Percentiles rank a stretch among this genome's conserved stretches.
phyloP scores from a whole-genome alignment of 352 stramenopile species.

The Globisporangium recalcitrans region DNA sequence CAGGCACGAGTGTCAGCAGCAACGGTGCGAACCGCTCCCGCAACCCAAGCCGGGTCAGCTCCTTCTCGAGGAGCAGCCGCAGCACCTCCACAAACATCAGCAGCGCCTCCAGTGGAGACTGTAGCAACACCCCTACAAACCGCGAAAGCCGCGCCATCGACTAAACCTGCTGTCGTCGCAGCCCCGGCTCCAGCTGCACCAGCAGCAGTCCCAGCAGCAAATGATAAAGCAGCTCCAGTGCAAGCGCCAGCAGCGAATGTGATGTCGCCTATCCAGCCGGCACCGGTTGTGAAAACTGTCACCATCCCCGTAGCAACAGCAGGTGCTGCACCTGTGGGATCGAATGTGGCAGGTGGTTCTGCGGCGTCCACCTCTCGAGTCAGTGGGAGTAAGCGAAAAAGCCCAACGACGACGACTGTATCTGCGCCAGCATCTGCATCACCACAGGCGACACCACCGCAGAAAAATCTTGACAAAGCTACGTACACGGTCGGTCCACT shows the following conservation, averaged over 20 bases:
- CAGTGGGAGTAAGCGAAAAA: not conserved
- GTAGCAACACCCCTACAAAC: not conserved
- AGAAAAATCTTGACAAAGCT: not conserved
- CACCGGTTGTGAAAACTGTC: not conserved
- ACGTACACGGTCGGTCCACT: conserved; percentile 5
- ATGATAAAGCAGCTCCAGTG: not conserved
- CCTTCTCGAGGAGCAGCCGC: not conserved
- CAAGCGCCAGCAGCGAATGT: not conserved
- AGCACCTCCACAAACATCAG: not conserved
- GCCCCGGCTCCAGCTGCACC: not conserved
- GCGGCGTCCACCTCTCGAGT: not conserved
- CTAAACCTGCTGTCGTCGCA: not conserved
- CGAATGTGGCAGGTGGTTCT: not conserved
- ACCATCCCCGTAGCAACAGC: too few relatives aligned
- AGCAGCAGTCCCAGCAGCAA: not conserved
- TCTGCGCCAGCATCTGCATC: not conserved
- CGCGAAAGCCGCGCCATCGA: not conserved
- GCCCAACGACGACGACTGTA: not conserved
- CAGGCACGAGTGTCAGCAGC: not conserved
- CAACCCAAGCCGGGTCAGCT: not conserved
- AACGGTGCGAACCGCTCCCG: not conserved
- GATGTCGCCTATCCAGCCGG: not conserved
- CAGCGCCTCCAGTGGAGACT: not conserved
- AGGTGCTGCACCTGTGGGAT: too few relatives aligned
- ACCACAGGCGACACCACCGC: not conserved